Base-by-base conservation (phyloP, 805 yeast genomes). In the Wickerhamiella shivajii region DNA sequence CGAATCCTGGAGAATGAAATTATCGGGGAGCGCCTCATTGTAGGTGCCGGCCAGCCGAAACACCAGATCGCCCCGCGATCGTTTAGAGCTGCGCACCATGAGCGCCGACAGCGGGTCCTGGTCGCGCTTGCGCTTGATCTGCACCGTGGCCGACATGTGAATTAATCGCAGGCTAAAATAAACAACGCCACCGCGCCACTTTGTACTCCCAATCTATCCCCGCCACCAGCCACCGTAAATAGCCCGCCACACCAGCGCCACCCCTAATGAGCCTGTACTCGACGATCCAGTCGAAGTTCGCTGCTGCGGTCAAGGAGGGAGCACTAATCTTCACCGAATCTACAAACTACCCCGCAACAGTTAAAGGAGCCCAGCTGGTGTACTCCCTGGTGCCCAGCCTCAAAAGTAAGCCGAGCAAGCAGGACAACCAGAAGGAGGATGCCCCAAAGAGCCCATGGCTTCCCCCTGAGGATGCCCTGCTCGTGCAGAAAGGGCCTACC, bases 91-190 rank as follows among this genome's bases (percentile, higher is more conserved):
- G 12, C 39, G 34, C 5, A 45, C 36, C 19, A 46, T 38, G 46
- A 85, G 63, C 1, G 95, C 93, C 44, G 79, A 83, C 16, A 87
- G 62, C 2, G 96, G 93, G 44, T 81, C 95, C 47, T 83, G 90
- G 34, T 71, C 74, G 39, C 95, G 65, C 49, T 77, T 77, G 38
- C 97, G 67, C 55, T 90, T 87, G 51, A 87, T 78, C 39, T 95
- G 67, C 27, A 87, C 73, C 17, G 38, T 39, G 40, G 47, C 39
- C 45, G n/a, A n/a, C n/a, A n/a, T 4, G 34, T 12, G 11, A 40
- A 44, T 2, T 39, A n/a, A n/a, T n/a, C n/a, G n/a, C n/a, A n/a
- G n/a, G n/a, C n/a, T n/a, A n/a, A n/a, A n/a, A n/a, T n/a, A n/a
- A n/a, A n/a, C n/a, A n/a, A n/a, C n/a, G n/a, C n/a, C n/a, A n/a